Percentiles rank a stretch among this genome's conserved stretches.
Evolutionary conservation across 2,329 filamentous ascomycete species (phyloP).

Genomic region (Aspergillus uvarum): DNA sequence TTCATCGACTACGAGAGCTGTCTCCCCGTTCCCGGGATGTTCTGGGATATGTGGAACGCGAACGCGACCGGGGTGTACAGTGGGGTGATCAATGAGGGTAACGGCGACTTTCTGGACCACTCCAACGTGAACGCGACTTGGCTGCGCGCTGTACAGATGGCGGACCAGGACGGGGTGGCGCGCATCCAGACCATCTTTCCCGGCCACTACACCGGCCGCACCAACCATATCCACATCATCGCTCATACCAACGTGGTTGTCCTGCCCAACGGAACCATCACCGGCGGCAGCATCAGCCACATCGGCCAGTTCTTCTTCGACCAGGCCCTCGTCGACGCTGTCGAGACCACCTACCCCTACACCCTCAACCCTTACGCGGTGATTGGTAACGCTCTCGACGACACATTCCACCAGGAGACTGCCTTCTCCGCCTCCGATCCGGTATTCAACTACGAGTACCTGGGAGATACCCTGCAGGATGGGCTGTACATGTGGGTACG

Average conservation of each 20-base stretch:
- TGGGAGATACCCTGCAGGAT: conserved; percentile 15
- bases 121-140: conserved; percentile 34
- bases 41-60: conserved; percentile 39
- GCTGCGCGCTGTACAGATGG: conserved; percentile 46
- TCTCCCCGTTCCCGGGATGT: conserved; percentile 36
- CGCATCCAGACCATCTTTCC: conserved; percentile 46
- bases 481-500: conserved; percentile 18
- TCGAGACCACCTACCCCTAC: conserved; percentile 48
- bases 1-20: conserved; percentile 43
- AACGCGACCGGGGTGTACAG: conserved; percentile 35
- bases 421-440: conserved; percentile 16
- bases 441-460: conserved; percentile 15
- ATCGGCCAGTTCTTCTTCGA: conserved; percentile 64
- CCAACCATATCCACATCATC: conserved; percentile 34
- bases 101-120: conserved; percentile 30
- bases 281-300: conserved; percentile 54
- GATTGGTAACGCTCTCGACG: conserved; percentile 16
- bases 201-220: conserved; percentile 44
- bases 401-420: conserved; percentile 16
- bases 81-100: conserved; percentile 31
- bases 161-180: conserved; percentile 43
- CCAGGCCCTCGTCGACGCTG: conserved; percentile 52
- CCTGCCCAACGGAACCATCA: conserved; percentile 36
- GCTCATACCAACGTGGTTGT: conserved; percentile 33
- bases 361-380: conserved; percentile 20